Evolutionary conservation across 495 filamentous ascomycete species (phyloP), one percentile per base, ranked within the genome.

Genomic region (Melanomma pulvis-pyrius): DNA sequence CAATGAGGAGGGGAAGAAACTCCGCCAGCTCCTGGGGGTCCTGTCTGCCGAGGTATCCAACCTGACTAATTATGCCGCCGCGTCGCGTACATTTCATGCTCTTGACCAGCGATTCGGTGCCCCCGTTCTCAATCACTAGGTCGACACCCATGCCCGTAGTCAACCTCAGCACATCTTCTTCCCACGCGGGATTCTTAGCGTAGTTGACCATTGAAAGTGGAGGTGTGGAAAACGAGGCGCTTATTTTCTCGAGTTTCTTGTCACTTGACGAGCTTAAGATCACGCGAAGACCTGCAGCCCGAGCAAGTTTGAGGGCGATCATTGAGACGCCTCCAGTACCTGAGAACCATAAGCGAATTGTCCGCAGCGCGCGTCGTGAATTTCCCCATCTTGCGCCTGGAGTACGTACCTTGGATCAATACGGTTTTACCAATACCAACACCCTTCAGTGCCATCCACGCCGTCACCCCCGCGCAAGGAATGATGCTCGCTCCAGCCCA

Each of bases 111-210:
- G 74, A 75, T 2, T 30, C 36, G 0, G 73, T 61, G 12, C 79
- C 79, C 1, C 78, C 79, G 48, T 71, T 76, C 46, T 81, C 78
- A 29, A 81, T 54, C 12, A 80, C 76, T 0, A 77, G 44, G 51
- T 81, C 79, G 3, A 80, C 79, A 1, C 79, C 79, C 24, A 67
- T 59, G 12, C 74, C 77, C 9, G 67, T 61, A 6, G 75, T 81
- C 6, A 77, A 63, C 9, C 55, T 70, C 5, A 78, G 65, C 15
- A 74, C 77, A 24, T 78, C 75, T 36, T 74, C 62, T 26, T 79
- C 56, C 79, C 79, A 80, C 0, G 76, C 65, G 1, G 73, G 71
- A 25, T 19, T 71, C 21, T 15, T 69, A 0, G 52, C 48, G 55
- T 81, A 81, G 52, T 81, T 80, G 34, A 79, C 59, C 0, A 73